Evolutionary conservation across 805 yeast genomes (phyloP), one percentile per base, ranked within the genome.

Genomic region (Spathaspora boniae): DNA sequence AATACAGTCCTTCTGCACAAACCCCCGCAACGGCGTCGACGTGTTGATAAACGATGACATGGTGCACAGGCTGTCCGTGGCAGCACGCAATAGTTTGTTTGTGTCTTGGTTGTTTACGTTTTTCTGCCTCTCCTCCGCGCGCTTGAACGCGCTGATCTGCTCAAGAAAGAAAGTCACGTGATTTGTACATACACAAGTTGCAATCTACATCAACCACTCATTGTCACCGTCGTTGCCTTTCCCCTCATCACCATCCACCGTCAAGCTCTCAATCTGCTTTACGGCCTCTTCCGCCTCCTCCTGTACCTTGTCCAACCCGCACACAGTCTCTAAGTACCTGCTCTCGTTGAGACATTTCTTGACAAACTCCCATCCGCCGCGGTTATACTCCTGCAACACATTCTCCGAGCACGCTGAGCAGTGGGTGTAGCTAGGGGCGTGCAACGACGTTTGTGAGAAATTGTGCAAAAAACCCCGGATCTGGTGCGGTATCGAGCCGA

Each of bases 401-500:
- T 65, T 47, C 0, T 59, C 44, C 1, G 95, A 85, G 49, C 99
- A 93, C 0, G 89, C 98, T 0, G 97, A 82, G 57, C 99, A 93
- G 47, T 76, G 68, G 25, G 70, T 65, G 60, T 84, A 94, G 20
- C 80, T 78, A 2, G 86, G 86, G 0, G 95, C 82, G 40, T 69
- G 66, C 16, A 89, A 65, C 46, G 79, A 82, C 39, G 82, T 53
- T 11, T 78, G 79, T 30, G 73, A 73, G 47, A 81, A 86, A 32
- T 70, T 71, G 46, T 74, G 77, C 22, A 94, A 59, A 51, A 82
- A 91, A 0, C 98, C 98, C 41, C 99, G 69, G 16, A 93, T 66
- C 55, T 94, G 98, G 57, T 91, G 98, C 0, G 96, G 95, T 2
- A 80, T 59, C 2, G 72, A 74, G 0, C 97, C 96, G 16, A 91